Evolutionary conservation across 495 filamentous ascomycete species (phyloP).

Genomic region (Staphylotrichum longicolle): DNA sequence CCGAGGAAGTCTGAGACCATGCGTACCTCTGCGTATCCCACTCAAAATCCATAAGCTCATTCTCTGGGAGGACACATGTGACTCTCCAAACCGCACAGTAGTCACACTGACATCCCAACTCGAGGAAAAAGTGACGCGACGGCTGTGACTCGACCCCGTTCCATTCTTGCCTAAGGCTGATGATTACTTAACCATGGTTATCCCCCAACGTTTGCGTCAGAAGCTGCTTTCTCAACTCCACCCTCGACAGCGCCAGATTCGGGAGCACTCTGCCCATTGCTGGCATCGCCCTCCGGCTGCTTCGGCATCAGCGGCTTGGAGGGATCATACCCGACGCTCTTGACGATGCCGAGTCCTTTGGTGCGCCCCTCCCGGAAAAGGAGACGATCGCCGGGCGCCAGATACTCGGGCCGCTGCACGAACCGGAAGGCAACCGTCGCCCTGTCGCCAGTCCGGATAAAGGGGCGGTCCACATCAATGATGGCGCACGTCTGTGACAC

Average conservation of each 20-base stretch:
- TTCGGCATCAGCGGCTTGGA: conserved; percentile 38
- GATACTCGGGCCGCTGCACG: conserved; percentile 92
- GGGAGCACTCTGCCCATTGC: conserved; percentile 7
- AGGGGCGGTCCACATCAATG: conserved; percentile 95
- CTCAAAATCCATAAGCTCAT: no score
- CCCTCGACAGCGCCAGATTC: not conserved
- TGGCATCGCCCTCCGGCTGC: conserved; percentile 26
- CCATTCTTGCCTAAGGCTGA: no score
- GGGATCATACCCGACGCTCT: conserved; percentile 82
- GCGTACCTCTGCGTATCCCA: not conserved
- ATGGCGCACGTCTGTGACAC: conserved; percentile 95
- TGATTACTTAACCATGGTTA: not conserved
- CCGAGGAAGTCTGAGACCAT: not conserved
- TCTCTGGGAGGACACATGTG: no score
- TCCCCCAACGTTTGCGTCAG: conserved; percentile 17
- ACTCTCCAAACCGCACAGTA: no score
- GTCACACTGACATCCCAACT: no score
- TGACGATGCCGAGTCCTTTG: conserved; percentile 94
- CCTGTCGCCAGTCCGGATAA: conserved; percentile 90
- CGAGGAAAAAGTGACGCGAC: no score
- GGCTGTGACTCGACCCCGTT: no score
- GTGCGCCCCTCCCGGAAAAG: conserved; percentile 94
- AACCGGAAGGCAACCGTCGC: conserved; percentile 92
- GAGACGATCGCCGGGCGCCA: conserved; percentile 82
- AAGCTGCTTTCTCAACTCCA: not conserved